Base-by-base conservation (phyloP, 2,329 filamentous ascomycete genomes). In the Talaromyces amestolkiae region DNA sequence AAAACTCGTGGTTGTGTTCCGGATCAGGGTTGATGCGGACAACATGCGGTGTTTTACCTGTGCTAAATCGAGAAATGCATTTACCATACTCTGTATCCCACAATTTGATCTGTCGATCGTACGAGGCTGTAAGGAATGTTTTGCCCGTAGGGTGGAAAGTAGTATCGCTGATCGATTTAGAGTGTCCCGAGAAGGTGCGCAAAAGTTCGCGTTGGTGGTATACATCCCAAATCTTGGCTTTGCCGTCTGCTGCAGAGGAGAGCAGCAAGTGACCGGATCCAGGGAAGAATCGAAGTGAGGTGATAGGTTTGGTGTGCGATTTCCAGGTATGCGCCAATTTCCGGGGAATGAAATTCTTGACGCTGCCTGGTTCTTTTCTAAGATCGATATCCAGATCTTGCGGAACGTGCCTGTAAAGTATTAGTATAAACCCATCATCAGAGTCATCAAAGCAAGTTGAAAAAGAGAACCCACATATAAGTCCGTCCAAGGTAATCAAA, bases 21-120 rank as follows among this genome's bases (percentile, higher is more conserved):
- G 85, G 82, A 58, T 88, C 87, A 0, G 94, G 93, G 78, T 98
- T 96, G 84, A 98, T 98, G 70, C 91, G 89, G 71, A 99, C 84
- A 61, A 97, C 93, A 75, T 99, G 95, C 5, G 95, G 94, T 15
- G 93, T 98, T 82, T 96, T 96, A 74, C 94, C 94, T 0, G 92
- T 96, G 19, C 90, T 92, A 82, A 96, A 99, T 65, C 92, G 92
- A 72, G 87, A 89, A 70, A 97, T 81, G 74, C 94, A 98, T 71
- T 89, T 85, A 54, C 95, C 95, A 24, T 92, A 97, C 78, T 99
- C 95, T 0, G 94, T 97, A 73, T 99, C 95, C 95, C 95, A 99
- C 35, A 99, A 85, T 80, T 98, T 97, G 82, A 98, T 97, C 81
- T 92, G 90, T 63, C 94, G 90, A 77, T 99, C 95, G 77, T 96